Evolutionary conservation across 1,284 basidiomycete genomes (phyloP), one percentile per base, ranked within the genome.

Genomic region (Phellinidium pouzarii): DNA sequence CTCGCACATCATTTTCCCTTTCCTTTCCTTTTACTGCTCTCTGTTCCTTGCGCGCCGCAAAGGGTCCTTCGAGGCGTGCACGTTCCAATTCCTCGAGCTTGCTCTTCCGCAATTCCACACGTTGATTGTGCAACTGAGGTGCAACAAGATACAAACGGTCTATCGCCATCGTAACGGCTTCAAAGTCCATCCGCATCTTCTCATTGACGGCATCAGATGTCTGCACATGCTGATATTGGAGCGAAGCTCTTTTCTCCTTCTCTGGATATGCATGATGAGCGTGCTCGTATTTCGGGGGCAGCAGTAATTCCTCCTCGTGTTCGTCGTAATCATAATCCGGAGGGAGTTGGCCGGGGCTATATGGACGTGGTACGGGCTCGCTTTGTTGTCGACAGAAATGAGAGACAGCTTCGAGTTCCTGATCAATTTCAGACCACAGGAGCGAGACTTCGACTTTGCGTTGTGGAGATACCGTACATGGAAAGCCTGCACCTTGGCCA

Each of bases 41-140:
- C 22, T 68, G 61, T 12, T 50, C 31, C 52, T 44, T 40, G 46
- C 46, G 38, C 68, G 72, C 48, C 70, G 66, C 31, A 60, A 62
- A 59, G 25, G 60, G 57, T 5, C 61, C 62, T 0, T 60, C 62
- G 34, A 66, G 68, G 31, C 77, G 65, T 2, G 85, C 86, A 41
- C 72, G 73, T 65, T 87, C 80, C 74, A 87, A 77, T 64, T 84
- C 73, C 9, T 76, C 75, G 14, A 80, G 60, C 64, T 88, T 88
- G 22, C 77, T 70, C 20, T 74, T 73, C 59, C 85, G 83, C 49
- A 93, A 75, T 63, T 92, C 90, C 9, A 89, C 89, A 1, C 93
- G 80, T 65, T 95, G 93, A 62, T 91, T 84, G 54, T 87, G 80
- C 38, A 94, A 67, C 65, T 93, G 91, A 0, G 93, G 92, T 1